Conservation (phyloP, 2,329 filamentous ascomycete species). For the Penicillium sp. region DNA sequence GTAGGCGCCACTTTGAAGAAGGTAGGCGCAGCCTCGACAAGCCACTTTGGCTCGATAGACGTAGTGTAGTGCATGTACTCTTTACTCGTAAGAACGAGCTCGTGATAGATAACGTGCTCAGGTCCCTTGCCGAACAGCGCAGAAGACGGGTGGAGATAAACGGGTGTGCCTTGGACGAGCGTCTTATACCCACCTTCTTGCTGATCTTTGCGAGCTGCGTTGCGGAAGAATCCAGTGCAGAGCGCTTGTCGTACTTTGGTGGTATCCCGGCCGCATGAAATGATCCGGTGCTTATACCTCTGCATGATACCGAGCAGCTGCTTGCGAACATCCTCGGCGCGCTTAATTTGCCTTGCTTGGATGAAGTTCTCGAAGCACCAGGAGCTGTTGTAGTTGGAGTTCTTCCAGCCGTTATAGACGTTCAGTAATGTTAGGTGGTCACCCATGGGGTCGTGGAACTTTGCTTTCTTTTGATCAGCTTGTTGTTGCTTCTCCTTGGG, state of each 20-base stretch:
- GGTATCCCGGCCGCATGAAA: slow-evolving; percentile 85
- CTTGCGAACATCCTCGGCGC: slow-evolving; percentile 87
- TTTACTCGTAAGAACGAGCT: slow-evolving; percentile 59
- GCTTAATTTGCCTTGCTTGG: slow-evolving; percentile 82
- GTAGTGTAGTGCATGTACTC: slow-evolving; percentile 98
- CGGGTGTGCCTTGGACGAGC: slow-evolving; percentile 88
- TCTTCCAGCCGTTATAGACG: slow-evolving; percentile 97
- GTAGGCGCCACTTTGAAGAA: slow-evolving; percentile 97
- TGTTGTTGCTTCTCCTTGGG: slow-evolving; percentile 96
- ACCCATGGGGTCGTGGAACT: slow-evolving; percentile 92
- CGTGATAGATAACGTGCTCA: slow-evolving; percentile 93
- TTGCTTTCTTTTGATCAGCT: slow-evolving; percentile 95
- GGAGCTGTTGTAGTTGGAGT: slow-evolving; percentile 73
- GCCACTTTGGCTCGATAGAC: slow-evolving; percentile 86
- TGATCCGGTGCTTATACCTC: slow-evolving; percentile 77
- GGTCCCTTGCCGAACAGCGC: slow-evolving; percentile 93
- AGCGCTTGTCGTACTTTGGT: slow-evolving; percentile 83
- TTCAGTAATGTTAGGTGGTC: slow-evolving; percentile 95
- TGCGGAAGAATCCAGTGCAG: slow-evolving; percentile 93
- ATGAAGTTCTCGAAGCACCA: slow-evolving; percentile 99
- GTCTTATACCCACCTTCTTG: slow-evolving; percentile 98
- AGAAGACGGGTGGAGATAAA: slow-evolving; percentile 89
- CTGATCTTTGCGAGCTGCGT: slow-evolving; percentile 89
- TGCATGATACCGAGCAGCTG: slow-evolving; percentile 94
- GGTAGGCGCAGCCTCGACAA: slow-evolving; percentile 94